Evolutionary conservation across 1,284 basidiomycete species (phyloP), one percentile per base, ranked within the genome.

Genomic region (Ceratobasidium papillatum): DNA sequence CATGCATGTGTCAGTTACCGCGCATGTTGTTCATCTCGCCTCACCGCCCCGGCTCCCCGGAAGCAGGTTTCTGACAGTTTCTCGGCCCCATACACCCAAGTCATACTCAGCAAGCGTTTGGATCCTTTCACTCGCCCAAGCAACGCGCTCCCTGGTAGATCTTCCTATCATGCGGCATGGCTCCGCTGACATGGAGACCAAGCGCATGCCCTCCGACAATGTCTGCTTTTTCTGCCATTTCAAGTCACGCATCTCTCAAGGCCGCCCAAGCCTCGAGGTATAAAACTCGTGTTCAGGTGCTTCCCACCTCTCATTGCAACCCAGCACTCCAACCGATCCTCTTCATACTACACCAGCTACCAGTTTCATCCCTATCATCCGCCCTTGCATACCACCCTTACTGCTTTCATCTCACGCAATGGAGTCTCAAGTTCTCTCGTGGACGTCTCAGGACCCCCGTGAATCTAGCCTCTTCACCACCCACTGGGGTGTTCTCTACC

Each of bases 371-470:
- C 73, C 56, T 65, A 58, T 74, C 72, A 52, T 65, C 62, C 73
- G 38, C 73, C 73, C 64, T 74, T 74, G 38, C 49, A 64, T 59
- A 38, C 71, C 62, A 30, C 54, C 54, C 43, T 71, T 61, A 61
- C 69, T 72, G 43, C 69, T 49, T 61, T 62, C 58, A 61, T 72
- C 69, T 62, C 69, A 71, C 52, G 58, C 56, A 47, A 72, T 72
- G 69, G 69, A 72, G 58, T 72, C 77, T 72, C 69, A 72, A 62
- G 85, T 92, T 74, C 87, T 93, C 80, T 92, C 89, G 74, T 94
- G 92, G 92, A 94, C 93, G 61, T 92, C 90, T 82, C 88, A 90
- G 79, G 92, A 94, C 82, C 90, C 91, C 79, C 90, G 91, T 69
- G 89, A 93, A 81, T 94, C 93, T 78, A 85, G 88, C 76, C 86